Percentiles rank a stretch among this genome's conserved stretches.
These are phyloP conservation scores for Penicillium verrucosum DNA, from an alignment of 2,329 filamentous ascomycete genomes.

Conservation along the genomic window DNA sequence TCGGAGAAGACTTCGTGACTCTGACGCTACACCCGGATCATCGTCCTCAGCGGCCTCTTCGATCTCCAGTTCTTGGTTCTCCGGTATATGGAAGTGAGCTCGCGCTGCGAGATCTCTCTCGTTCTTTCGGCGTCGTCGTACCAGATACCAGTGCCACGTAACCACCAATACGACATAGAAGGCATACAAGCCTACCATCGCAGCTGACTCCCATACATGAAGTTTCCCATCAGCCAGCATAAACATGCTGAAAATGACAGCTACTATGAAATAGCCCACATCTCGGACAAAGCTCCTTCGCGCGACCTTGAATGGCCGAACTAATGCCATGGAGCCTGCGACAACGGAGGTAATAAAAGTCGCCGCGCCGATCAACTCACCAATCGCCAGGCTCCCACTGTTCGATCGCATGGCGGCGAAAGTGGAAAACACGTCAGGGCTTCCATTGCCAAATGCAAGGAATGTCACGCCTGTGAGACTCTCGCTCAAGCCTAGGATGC, in stretches of 20 bases:
- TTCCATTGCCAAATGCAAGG: slow-evolving; percentile 94
- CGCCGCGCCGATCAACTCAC: slow-evolving; percentile 90
- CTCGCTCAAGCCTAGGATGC: slow-evolving; percentile 86
- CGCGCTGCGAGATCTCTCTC: slow-evolving; percentile 69
- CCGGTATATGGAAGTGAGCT: slow-evolving; percentile 66
- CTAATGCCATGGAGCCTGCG: slow-evolving; percentile 92
- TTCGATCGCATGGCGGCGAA: slow-evolving; percentile 97
- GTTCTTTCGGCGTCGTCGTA: slow-evolving; percentile 58
- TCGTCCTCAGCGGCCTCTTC: slow-evolving; percentile 57
- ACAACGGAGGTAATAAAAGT: slow-evolving; percentile 96
- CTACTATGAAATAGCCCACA: slow-evolving; percentile 84
- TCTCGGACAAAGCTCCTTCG: slow-evolving; percentile 88
- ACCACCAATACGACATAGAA: slow-evolving; percentile 90
- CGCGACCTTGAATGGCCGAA: slow-evolving; percentile 90
- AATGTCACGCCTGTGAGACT: slow-evolving; percentile 96
- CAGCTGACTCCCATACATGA: slow-evolving; percentile 80
- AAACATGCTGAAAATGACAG: slow-evolving; percentile 79
- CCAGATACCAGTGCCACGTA: slow-evolving; percentile 83
- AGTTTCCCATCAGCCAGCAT: slow-evolving; percentile 83
- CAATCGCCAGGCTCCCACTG: slow-evolving; percentile 93
- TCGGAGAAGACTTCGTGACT: slow-evolving; percentile 45
- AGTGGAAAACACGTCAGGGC: slow-evolving; percentile 96
- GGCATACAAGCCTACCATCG: slow-evolving; percentile 87
- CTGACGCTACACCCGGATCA: slow-evolving; percentile 46
- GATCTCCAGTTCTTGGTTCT: slow-evolving; percentile 57